A percentile compares a stretch with the other conserved stretches of the same genome.
phyloP scores from a whole-genome alignment of 2,329 filamentous ascomycete genomes.

The Colletotrichum falcatum region DNA sequence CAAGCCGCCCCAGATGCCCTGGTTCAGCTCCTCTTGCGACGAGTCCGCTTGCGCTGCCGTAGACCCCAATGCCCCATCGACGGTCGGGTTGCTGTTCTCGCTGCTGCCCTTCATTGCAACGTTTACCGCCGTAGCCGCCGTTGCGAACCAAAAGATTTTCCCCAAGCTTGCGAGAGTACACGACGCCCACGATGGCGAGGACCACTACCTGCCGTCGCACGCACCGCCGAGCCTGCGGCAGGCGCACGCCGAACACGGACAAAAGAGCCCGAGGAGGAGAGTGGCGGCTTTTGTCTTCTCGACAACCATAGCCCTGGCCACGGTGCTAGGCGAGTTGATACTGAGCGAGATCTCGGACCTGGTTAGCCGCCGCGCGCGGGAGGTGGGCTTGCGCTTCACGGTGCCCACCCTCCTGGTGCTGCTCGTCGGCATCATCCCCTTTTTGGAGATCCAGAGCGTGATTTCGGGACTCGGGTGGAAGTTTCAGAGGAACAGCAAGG shows the following conservation, averaged over 20 bases:
- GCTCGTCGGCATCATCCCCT: slow-evolving; percentile 80
- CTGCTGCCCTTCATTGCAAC: slow-evolving; percentile 79
- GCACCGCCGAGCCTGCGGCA: slow-evolving; percentile 70
- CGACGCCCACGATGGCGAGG: slow-evolving; percentile 65
- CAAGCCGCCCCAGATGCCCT: slow-evolving; percentile 38
- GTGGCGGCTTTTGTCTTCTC: slow-evolving; percentile 77
- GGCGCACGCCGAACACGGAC: slow-evolving; percentile 68
- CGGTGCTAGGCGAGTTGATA: slow-evolving; percentile 83
- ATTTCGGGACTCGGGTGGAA: slow-evolving; percentile 69
- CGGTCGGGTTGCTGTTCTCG: slow-evolving; percentile 64
- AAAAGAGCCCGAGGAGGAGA: slow-evolving; percentile 62
- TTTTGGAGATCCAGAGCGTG: slow-evolving; percentile 80
- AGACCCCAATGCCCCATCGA: slow-evolving; percentile 53
- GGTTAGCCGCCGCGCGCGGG: slow-evolving; percentile 75
- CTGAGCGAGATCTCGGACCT: slow-evolving; percentile 86
- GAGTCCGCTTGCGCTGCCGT: slow-evolving; percentile 67
- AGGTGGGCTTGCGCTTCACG: slow-evolving; percentile 75
- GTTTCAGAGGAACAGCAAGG: slow-evolving; percentile 69
- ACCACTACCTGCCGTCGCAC: slow-evolving; percentile 71
- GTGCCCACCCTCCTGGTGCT: slow-evolving; percentile 78
- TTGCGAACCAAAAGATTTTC: slow-evolving; percentile 77
- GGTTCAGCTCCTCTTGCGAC: slow-evolving; percentile 59
- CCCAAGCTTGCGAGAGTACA: slow-evolving; percentile 74
- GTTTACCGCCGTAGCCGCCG: slow-evolving; percentile 71
- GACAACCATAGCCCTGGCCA: slow-evolving; percentile 79